Percentiles rank a stretch among this genome's conserved stretches.
Conservation (phyloP, 257 asterid genomes). For the Solanum acaule region DNA sequence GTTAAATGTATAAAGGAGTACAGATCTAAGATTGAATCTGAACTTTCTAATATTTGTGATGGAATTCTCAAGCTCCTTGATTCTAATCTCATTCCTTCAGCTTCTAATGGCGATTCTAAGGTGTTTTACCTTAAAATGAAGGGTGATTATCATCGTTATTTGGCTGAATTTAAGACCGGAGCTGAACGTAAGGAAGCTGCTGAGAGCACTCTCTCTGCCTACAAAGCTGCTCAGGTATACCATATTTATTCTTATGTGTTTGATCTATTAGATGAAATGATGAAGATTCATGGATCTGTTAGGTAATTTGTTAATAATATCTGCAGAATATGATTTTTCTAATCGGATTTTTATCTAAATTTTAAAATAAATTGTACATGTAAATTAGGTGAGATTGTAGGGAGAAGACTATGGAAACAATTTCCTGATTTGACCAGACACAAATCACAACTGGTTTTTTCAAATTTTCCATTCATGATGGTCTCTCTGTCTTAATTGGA, state of each 20-base stretch:
- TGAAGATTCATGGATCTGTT: not conserved
- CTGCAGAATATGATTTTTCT: not conserved
- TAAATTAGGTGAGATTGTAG: not conserved
- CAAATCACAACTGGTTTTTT: not conserved
- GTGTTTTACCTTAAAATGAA: constrained; percentile 15
- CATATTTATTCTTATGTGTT: not conserved
- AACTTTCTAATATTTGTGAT: constrained; percentile 10
- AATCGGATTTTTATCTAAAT: not conserved
- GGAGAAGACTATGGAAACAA: not conserved
- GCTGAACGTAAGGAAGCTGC: constrained; percentile 15
- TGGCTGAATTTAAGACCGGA: constrained; percentile 18
- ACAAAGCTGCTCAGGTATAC: constrained; percentile 18
- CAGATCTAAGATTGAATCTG: constrained; percentile 11
- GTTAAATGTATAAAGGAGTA: constrained; percentile 9
- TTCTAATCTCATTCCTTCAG: constrained; percentile 3
- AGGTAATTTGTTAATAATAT: not conserved
- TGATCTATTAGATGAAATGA: not conserved
- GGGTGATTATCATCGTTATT: constrained; percentile 18
- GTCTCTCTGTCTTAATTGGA: not conserved
- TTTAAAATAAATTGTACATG: not conserved
- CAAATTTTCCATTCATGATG: not conserved
- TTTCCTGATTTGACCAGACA: not conserved
- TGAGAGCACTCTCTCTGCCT: constrained; percentile 16
- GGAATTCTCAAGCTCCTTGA: constrained; percentile 10
- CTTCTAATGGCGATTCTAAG: constrained; percentile 4